These are phyloP conservation scores for Tetragonia tetragonoides DNA, from an alignment of 148 eudicot species.

Conservation along the genomic window DNA sequence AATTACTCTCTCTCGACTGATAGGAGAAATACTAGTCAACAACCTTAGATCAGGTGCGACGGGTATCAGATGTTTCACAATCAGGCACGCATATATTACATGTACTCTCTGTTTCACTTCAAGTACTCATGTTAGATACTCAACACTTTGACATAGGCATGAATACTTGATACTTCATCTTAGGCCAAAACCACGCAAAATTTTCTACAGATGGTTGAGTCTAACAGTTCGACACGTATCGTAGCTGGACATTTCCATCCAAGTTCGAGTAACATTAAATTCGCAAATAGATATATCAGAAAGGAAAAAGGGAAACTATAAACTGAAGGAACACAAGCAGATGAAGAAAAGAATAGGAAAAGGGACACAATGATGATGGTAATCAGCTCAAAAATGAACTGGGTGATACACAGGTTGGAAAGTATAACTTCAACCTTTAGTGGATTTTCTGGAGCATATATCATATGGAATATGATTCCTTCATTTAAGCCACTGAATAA, in stretches of 20 bases:
- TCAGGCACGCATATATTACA: neutral
- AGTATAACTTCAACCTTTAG: slow-evolving; percentile 20
- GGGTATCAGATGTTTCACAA: neutral
- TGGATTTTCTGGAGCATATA: slow-evolving; percentile 11
- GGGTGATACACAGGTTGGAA: slow-evolving; percentile 20
- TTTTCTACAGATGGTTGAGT: too few species aligned
- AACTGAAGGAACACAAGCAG: neutral
- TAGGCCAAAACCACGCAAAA: too few species aligned
- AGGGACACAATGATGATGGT: neutral
- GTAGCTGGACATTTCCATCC: too few species aligned
- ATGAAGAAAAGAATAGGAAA: neutral
- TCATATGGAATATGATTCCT: slow-evolving; percentile 43
- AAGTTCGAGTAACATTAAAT: neutral
- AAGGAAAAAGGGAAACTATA: neutral
- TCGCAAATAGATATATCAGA: neutral
- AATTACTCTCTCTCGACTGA: too few species aligned
- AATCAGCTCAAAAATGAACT: slow-evolving; percentile 1
- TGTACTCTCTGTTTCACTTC: too few species aligned
- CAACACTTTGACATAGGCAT: too few species aligned
- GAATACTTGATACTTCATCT: too few species aligned
- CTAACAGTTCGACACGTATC: too few species aligned
- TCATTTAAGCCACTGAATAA: slow-evolving; percentile 34
- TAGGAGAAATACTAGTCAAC: neutral
- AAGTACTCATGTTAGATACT: too few species aligned
- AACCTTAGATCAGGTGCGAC: neutral